Evolutionary conservation across 306 rosid species (phyloP), one percentile per base, ranked within the genome.

Genomic region (Betula pendula): DNA sequence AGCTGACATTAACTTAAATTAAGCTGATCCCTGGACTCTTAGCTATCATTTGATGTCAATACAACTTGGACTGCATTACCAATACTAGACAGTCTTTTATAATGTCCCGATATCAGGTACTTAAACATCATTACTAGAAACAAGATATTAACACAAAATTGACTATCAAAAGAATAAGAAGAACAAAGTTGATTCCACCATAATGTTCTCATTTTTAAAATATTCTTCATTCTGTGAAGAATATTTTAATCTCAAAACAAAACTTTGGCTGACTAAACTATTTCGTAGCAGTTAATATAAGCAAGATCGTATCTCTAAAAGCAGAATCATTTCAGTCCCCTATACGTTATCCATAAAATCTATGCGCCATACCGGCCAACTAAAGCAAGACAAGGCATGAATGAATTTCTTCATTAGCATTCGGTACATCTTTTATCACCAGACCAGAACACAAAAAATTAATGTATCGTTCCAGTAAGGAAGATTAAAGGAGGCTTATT

Each of bases 401-500:
- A 45, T 45, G 49, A 45, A 38, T 2, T 45, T 0, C 49, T 11
- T 45, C 3, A 45, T 45, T 45, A 13, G 11, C 3, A 62, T 40
- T 60, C 15, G 33, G 67, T 15, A 33, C 40, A 24, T 50, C 38
- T 25, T 43, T 45, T n/a, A 31, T 35, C 16, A 43, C 14, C 7
- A 4, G 5, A 29, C 19, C 14, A 17, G n/a, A n/a, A n/a, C n/a
- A n/a, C n/a, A 11, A 14, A 6, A 53, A 52, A 14, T 15, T 27
- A 13, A 14, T 16, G 40, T 47, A 47, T 58, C 75, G 58, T 81
- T 24, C 27, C 55, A 8, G n/a, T 70, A 40, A 51, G 40, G 5
- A 48, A 68, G 55, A 56, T 31, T 49, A 74, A 40, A 44, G 25
- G 60, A 70, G 13, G 49, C 27, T 62, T 31, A 69, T 79, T 92